phyloP scores from a whole-genome alignment of 1,284 basidiomycete species.

The Ceratobasidium sp. region DNA sequence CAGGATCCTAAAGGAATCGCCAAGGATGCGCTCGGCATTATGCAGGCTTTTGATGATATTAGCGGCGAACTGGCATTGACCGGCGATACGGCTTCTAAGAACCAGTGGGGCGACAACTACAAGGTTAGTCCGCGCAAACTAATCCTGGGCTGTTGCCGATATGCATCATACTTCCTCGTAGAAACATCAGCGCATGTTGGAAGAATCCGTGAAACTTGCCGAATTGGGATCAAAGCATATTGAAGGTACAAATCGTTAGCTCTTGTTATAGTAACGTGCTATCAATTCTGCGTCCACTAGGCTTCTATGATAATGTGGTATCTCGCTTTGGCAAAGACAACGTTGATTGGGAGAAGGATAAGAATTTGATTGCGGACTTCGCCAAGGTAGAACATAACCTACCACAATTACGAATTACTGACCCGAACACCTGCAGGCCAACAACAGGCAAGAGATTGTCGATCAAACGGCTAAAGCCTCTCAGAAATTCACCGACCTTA shows the following conservation, averaged over 20 bases:
- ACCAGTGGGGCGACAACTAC: not conserved
- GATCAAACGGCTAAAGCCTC: not conserved
- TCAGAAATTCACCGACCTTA: not conserved
- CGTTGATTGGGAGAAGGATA: constrained; percentile 7
- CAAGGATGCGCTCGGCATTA: not conserved
- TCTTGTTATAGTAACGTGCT: not conserved
- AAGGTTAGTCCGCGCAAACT: not conserved
- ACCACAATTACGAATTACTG: not conserved
- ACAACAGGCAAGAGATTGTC: not conserved
- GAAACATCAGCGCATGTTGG: not conserved
- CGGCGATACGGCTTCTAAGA: not conserved
- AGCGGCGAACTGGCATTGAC: not conserved
- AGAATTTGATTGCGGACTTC: constrained; percentile 1
- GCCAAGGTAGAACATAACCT: not conserved
- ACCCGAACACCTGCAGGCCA: not conserved
- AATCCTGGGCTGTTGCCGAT: no score
- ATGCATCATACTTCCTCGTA: not conserved
- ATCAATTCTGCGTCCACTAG: not conserved
- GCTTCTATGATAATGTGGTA: not conserved
- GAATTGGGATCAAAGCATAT: not conserved
- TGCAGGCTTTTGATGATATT: constrained; percentile 3
- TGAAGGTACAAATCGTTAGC: not conserved
- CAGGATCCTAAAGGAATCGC: not conserved
- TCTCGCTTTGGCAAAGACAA: not conserved
- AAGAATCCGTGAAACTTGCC: not conserved